A percentile compares a stretch with the other conserved stretches of the same genome.
These are phyloP conservation scores for Triadica sebifera DNA, from an alignment of 345 rosid genomes.

Conservation along the genomic window DNA sequence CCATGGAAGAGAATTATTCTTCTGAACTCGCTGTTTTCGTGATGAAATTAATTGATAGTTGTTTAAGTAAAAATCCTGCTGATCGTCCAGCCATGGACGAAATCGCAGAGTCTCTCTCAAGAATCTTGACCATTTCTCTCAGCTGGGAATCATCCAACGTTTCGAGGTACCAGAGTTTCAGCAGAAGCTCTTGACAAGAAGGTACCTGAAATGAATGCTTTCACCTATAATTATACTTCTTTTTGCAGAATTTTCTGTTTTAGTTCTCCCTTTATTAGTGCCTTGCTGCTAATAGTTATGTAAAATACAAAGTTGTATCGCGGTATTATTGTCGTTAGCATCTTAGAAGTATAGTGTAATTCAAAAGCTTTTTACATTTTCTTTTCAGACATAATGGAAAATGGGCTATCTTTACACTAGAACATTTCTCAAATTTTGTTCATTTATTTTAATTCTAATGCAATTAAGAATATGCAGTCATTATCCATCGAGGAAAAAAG, in stretches of 20 bases:
- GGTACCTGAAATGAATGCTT: background rate
- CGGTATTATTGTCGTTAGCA: background rate
- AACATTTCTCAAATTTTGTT: too few relatives aligned
- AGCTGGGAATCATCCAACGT: constrained; percentile 35
- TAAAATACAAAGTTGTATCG: background rate
- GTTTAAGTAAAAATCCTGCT: constrained; percentile 54
- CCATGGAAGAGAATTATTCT: constrained; percentile 42
- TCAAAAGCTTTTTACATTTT: background rate
- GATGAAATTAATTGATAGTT: constrained; percentile 44
- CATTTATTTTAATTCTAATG: too few relatives aligned
- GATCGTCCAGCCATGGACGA: constrained; percentile 74
- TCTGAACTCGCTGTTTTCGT: constrained; percentile 40
- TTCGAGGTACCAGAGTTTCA: constrained; percentile 11
- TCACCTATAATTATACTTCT: background rate
- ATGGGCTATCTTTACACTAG: too few relatives aligned
- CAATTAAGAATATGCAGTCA: too few relatives aligned
- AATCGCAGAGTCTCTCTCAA: constrained; percentile 44
- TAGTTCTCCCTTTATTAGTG: background rate
- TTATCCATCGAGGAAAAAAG: too few relatives aligned
- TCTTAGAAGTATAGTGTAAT: background rate
- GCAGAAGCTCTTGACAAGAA: constrained; percentile 10
- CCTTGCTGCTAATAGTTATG: background rate
- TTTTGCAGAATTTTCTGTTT: background rate
- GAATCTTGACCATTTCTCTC: constrained; percentile 41
- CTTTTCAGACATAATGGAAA: too few relatives aligned